Evolutionary conservation across 495 filamentous ascomycete species (phyloP), one percentile per base, ranked within the genome.

Genomic region (Chaetomium cochliodes): DNA sequence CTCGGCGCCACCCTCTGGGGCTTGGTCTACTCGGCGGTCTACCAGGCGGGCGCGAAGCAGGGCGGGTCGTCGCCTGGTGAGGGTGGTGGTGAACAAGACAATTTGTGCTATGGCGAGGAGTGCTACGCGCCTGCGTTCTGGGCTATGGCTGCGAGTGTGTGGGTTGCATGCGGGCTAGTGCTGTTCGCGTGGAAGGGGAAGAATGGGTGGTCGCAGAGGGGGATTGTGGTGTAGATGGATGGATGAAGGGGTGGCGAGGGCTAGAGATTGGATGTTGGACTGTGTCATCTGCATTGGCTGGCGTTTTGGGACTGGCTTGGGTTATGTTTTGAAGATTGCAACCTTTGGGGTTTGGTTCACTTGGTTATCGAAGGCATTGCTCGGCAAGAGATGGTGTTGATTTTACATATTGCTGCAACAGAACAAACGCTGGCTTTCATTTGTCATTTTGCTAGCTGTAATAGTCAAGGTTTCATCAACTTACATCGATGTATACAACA

Each of bases 1-100:
- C 74, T 85, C 3, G 93, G 93, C 0, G 92, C 92, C 0, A 88
- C 90, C 0, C 79, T 92, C 12, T 98, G 91, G 92, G 91, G 94
- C 0, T 67, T 90, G 5, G 76, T 97, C 15, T 98, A 97, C 72
- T 88, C 88, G 9, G 83, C 79, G 0, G 87, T 91, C 5, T 98
- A 97, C 74, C 87, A 97, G 72, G 78, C 81, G 33, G 87, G 82
- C 0, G 76, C 83, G 13, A 76, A 78, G 54, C 69, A 70, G n/a
- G 25, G n/a, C 46, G 30, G 0, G 46, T 3, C 3, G 28, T 33
- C 25, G 20, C 61, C 8, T 67, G 26, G 60, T 65, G 28, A 50
- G 44, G 23, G 63, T 67, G 47, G 49, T 1, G 23, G 20, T 25
- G 23, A 70, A 37, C 74, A 74, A 5, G 76, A 80, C 23, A 81